Base-by-base conservation (phyloP, 1,284 basidiomycete species). In the Athelia sp. region DNA sequence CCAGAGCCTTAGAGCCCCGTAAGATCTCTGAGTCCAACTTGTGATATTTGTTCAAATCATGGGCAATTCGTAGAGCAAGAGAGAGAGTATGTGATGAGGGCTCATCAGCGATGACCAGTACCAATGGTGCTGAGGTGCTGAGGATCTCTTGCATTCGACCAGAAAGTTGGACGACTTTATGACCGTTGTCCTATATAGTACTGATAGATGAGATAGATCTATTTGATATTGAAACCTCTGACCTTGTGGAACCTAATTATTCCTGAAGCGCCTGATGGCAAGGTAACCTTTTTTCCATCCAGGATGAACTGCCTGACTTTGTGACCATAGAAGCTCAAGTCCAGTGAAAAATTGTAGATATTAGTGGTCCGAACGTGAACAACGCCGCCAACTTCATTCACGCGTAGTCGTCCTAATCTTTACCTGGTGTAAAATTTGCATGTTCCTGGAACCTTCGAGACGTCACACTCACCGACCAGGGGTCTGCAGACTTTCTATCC, bases 21-120 rank as follows among this genome's bases (percentile, higher is more conserved):
- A 87, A 50, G 38, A 93, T 81, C 44, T 79, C 75, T 0, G 75
- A 63, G 54, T 90, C 88, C 21, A 93, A 64, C 51, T 79, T 76
- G 59, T 89, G 85, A 64, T 87, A 90, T 0, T 80, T 62, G 40
- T 81, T 68, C 13, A 93, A 68, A 52, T 82, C 78, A 58, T 90
- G 81, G 2, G 84, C 80, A 44, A 93, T 68, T 3, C 89, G 74
- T 4, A 74, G 61, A 1, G 87, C 90, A 4, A 82, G 59, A 2
- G 74, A 76, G 1, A 73, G 52, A 42, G 72, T 69, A 6, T 67
- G 63, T 4, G 58, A 50, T 3, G 62, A 51, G 3, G 50, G 44
- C 4, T 58, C 52, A n/a, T 68, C 63, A 0, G 80, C 72, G 21
- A 84, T 63, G 48, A 91, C 72, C 32, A 93, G 64, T 2, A 66